Base-by-base conservation (phyloP, 176 grass and related monocot species). In the Elymus sibiricus region DNA sequence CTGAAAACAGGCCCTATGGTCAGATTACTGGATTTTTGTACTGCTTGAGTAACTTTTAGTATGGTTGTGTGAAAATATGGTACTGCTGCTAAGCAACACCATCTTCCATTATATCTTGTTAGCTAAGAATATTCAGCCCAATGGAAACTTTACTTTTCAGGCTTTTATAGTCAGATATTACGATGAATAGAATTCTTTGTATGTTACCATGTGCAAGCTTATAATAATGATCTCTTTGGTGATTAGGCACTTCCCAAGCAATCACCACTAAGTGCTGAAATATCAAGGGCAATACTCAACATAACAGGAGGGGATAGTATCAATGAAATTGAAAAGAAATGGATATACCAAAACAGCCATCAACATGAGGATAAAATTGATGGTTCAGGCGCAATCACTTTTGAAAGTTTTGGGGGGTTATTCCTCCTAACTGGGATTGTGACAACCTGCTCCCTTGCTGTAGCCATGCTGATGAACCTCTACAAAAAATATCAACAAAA, bases 261-360 rank as follows among this genome's bases (percentile, higher is more conserved):
- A 66, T 70, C 70, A 31, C 84, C 80, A 10, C 47, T 92, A 44
- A 64, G 90, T 0, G 22, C 79, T 16, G 86, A 93, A 29, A 27
- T 93, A 14, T 91, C 88, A 16, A 91, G 67, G 63, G 88, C 56
- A 65, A 93, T 91, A 46, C 69, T 95, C 13, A 95, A 90, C 66
- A 64, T 92, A 74, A 92, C 85, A 24, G 85, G 70, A 65, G 88
- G 80, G 7, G 86, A 92, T 17, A 65, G 42, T 9, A 90, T 91
- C 16, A 43, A 24, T 79, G 39, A 79, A 37, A 77, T 95, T 17
- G 86, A 86, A 40, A 87, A 86, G 44, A 88, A 88, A 80, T 92
- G 93, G 93, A 86, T 95, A 11, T 78, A 83, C 21, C 14, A 88
- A 38, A 55, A 81, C 12, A 39, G 28, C 8, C 82, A 87, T 34